Base-by-base conservation (phyloP, 176 grass and related monocot genomes). In the Tillandsia leiboldiana region DNA sequence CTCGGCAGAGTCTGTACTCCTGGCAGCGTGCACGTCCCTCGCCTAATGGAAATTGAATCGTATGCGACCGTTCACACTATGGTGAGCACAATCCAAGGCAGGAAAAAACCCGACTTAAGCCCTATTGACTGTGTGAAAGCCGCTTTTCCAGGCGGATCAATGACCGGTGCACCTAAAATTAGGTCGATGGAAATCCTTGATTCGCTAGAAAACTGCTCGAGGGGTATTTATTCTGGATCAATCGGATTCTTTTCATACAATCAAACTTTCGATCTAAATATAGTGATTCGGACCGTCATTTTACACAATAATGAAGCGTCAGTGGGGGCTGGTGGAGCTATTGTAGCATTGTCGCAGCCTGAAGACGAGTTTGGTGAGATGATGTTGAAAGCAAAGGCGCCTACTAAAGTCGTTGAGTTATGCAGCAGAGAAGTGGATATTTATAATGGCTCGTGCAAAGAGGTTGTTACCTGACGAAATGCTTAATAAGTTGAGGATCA, bases 111-210 rank as follows among this genome's bases (percentile, higher is more conserved):
- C 0, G 27, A 90, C 54, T 53, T 90, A 69, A 85, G 86, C 53
- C 69, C 87, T 26, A 64, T 90, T 2, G 75, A 90, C 15, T 97
- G 93, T 65, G 87, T 97, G 17, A 88, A 73, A 77, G 88, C 93
- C 50, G 86, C 89, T 15, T 97, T 97, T 27, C 94, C 93, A 26
- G 93, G 93, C 14, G 89, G 94, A 59, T 97, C 93, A 15, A 97
- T 97, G 93, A 90, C 94, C 2, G 94, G 94, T 0, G 94, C 89
- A 48, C 94, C 94, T 0, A 99, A 99, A 87, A 79, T 93, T n/a
- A 79, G 94, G 69, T 93, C 94, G 11, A 90, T 99, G 87, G 89
- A 90, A 72, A 79, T 99, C 59, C 94, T 99, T 1, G 94, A 99
- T 76, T 83, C 77, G 13, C 57, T 99, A 4, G 89, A 99, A 63